phyloP scores from a whole-genome alignment of 2,329 filamentous ascomycete genomes.

The Aspergillus alliaceus region DNA sequence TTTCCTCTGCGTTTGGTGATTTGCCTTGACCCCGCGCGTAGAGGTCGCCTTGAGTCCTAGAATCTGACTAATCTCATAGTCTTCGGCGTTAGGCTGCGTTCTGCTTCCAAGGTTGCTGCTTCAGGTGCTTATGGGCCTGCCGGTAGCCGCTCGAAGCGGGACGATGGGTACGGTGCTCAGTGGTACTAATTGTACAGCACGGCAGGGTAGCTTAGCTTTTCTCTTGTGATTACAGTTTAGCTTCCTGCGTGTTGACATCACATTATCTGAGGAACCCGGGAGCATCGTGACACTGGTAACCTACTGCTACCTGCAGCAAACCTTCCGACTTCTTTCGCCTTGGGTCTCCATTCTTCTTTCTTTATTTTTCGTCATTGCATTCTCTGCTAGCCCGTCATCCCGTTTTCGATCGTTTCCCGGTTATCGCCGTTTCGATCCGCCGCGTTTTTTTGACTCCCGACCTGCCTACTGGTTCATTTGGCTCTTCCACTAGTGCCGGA shows the following conservation, averaged over 20 bases:
- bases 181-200: slow-evolving; percentile 46
- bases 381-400: slow-evolving; percentile 37
- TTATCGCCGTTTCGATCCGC: slow-evolving; percentile 32
- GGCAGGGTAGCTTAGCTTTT: slow-evolving; percentile 29
- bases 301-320: slow-evolving; percentile 30
- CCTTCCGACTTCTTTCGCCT: slow-evolving; percentile 35
- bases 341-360: slow-evolving; percentile 27
- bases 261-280: slow-evolving; percentile 31
- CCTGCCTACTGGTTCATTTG: slow-evolving; percentile 16
- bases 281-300: slow-evolving; percentile 27
- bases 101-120: slow-evolving; percentile 71
- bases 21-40: slow-evolving; percentile 67
- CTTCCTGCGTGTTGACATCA: slow-evolving; percentile 29
- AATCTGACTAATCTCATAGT: slow-evolving; percentile 78
- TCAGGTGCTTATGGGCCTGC: slow-evolving; percentile 47
- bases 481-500: slow-evolving; percentile 8
- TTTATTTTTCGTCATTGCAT: slow-evolving; percentile 34
- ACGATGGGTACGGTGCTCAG: slow-evolving; percentile 52
- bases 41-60: slow-evolving; percentile 66
- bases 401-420: slow-evolving; percentile 36
- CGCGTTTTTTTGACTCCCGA: slow-evolving; percentile 20
- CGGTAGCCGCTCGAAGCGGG: slow-evolving; percentile 54
- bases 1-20: slow-evolving; percentile 78
- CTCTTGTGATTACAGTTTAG: slow-evolving; percentile 16
- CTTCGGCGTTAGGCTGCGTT: slow-evolving; percentile 83